These are phyloP conservation scores for Isatis tinctoria DNA, from an alignment of 345 rosid genomes.

Conservation along the genomic window DNA sequence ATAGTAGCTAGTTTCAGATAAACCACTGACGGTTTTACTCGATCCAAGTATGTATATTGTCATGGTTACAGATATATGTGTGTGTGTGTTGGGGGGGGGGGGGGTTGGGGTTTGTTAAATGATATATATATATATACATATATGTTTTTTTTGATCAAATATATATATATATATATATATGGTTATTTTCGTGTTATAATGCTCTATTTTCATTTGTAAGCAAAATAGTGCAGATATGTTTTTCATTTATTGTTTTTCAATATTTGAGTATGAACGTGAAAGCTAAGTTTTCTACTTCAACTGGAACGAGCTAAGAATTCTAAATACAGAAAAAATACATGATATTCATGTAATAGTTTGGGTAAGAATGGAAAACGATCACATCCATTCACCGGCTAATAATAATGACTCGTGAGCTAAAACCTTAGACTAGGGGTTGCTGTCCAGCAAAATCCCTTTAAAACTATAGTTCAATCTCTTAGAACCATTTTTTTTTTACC, in stretches of 20 bases:
- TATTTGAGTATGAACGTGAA: neutral
- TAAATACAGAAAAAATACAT: constrained; percentile 12
- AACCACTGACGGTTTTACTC: constrained; percentile 26
- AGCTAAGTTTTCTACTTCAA: constrained; percentile 10
- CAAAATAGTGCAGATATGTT: neutral
- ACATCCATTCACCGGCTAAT: constrained; percentile 23
- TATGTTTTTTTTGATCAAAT: too few species aligned
- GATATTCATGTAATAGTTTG: neutral
- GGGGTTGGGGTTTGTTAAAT: too few species aligned
- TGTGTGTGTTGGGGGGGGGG: too few species aligned
- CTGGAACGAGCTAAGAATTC: neutral
- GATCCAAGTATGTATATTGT: neutral
- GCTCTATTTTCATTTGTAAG: neutral
- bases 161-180: neutral
- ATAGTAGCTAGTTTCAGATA: constrained; percentile 13
- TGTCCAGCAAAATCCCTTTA: constrained; percentile 12
- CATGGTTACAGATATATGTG: neutral
- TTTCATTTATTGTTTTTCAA: neutral
- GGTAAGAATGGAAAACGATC: constrained; percentile 19
- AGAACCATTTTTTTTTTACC: neutral
- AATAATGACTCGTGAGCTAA: constrained; percentile 40
- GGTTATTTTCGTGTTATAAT: neutral
- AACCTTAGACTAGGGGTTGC: constrained; percentile 26
- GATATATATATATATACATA: neutral
- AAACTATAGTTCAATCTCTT: neutral